A percentile compares a stretch with the other conserved stretches of the same genome.
Conservation (phyloP, 1,284 basidiomycete species). For the Somion occarium region DNA sequence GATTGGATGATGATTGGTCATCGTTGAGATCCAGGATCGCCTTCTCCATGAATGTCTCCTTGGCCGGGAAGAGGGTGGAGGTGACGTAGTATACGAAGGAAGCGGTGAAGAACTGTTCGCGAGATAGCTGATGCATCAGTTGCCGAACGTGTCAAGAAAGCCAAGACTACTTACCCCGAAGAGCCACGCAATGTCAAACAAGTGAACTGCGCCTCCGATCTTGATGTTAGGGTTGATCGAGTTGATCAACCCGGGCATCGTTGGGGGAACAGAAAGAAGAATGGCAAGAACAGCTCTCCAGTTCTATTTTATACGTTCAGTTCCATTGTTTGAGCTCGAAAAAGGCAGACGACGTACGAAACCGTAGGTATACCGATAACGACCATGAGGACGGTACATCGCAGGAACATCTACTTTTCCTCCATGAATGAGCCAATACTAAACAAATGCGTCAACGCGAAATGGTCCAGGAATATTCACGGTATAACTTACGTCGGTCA, state of each 20-base stretch:
- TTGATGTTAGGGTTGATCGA: conserved; percentile 56
- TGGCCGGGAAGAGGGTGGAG: conserved; percentile 52
- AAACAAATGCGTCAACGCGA: not conserved
- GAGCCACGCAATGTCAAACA: conserved; percentile 69
- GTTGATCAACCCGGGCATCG: conserved; percentile 63
- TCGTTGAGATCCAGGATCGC: conserved; percentile 27
- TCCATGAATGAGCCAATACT: conserved; percentile 66
- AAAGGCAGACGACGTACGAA: conserved; percentile 45
- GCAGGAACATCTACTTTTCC: conserved; percentile 63
- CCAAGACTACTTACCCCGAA: conserved; percentile 51
- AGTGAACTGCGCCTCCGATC: conserved; percentile 45
- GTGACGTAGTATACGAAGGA: conserved; percentile 44
- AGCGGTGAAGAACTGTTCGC: conserved; percentile 38
- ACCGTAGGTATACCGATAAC: conserved; percentile 61
- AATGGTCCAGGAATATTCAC: not conserved
- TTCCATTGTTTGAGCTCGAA: not conserved
- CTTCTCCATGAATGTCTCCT: conserved; percentile 50
- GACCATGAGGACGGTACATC: conserved; percentile 64
- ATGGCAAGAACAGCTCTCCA: conserved; percentile 67
- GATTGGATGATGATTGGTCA: not conserved
- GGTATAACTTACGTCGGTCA: conserved; percentile 51
- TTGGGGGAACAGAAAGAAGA: conserved; percentile 57
- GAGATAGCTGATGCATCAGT: not conserved
- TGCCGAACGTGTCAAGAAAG: too few species aligned
- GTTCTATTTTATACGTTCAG: too few species aligned